phyloP scores from a whole-genome alignment of 352 stramenopile species.

The Pythium dissotocum region DNA sequence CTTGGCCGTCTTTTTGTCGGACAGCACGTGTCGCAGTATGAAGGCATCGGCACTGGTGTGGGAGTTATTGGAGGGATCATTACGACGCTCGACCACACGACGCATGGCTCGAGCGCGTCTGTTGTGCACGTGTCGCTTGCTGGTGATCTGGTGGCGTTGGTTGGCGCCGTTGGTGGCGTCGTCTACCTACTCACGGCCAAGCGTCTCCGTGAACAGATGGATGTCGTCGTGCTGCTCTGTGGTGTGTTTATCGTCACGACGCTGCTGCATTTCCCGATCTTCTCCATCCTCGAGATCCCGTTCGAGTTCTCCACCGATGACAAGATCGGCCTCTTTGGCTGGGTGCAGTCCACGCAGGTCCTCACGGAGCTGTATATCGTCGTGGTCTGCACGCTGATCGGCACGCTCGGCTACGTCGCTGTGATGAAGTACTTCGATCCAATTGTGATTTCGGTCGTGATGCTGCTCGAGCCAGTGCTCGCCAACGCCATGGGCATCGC shows the following conservation, averaged over 20 bases:
- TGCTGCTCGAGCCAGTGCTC: conserved; percentile 86
- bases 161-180: conserved; percentile 70
- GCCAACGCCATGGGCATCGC: conserved; percentile 74
- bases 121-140: conserved; percentile 51
- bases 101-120: conserved; percentile 14
- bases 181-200: conserved; percentile 79
- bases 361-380: conserved; percentile 82
- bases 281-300: conserved; percentile 62
- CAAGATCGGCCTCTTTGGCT: conserved; percentile 82
- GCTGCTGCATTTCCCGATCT: conserved; percentile 67
- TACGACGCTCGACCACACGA: conserved; percentile 65
- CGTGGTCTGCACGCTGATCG: conserved; percentile 83
- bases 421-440: conserved; percentile 93
- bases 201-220: conserved; percentile 63
- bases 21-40: conserved; percentile 68
- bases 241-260: conserved; percentile 69
- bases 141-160: conserved; percentile 74
- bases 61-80: conserved; percentile 77
- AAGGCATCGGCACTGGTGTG: conserved; percentile 72
- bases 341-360: conserved; percentile 69
- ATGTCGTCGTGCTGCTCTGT: conserved; percentile 62
- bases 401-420: conserved; percentile 84
- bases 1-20: conserved; percentile 58
- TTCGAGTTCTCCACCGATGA: conserved; percentile 74
- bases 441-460: conserved; percentile 88